Conservation (phyloP, 78 protist species). For the Cavenderia fasciculata region DNA sequence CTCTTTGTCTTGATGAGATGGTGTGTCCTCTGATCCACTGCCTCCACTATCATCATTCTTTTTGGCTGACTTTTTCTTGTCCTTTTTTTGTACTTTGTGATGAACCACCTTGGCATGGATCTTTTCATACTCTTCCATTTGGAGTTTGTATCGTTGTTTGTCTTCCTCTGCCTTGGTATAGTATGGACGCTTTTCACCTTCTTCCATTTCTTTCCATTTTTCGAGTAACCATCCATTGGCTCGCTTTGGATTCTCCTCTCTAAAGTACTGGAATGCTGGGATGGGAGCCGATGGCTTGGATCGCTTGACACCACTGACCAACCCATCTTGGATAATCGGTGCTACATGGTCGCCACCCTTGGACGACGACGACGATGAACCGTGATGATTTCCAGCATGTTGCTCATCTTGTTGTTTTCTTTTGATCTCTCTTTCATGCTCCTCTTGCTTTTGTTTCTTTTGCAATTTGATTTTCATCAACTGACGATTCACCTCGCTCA, state of each 20-base stretch:
- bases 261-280: conserved; percentile 29
- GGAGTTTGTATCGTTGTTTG: conserved; percentile 29
- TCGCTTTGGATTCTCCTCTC: conserved; percentile 18
- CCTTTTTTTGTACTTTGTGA: conserved; percentile 60
- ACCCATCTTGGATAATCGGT: not conserved
- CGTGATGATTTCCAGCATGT: not conserved
- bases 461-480: conserved; percentile 37
- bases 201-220: conserved; percentile 44
- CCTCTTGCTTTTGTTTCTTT: conserved; percentile 34
- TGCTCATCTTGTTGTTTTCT: not conserved
- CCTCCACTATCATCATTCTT: not conserved
- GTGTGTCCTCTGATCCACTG: conserved; percentile 4
- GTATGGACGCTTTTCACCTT: conserved; percentile 23
- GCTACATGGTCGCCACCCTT: not conserved
- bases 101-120: conserved; percentile 38
- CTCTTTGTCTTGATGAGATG: conserved; percentile 6
- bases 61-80: conserved; percentile 6
- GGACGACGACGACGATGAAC: not conserved
- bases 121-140: conserved; percentile 66
- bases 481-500: not conserved
- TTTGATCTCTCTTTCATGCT: conserved; percentile 58
- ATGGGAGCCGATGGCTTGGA: conserved; percentile 48
- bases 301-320: conserved; percentile 26
- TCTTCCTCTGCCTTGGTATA: conserved; percentile 52
- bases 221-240: conserved; percentile 38